Evolutionary conservation across 352 stramenopile species (phyloP), one percentile per base, ranked within the genome.

Genomic region (Globisporangium iwayamae): DNA sequence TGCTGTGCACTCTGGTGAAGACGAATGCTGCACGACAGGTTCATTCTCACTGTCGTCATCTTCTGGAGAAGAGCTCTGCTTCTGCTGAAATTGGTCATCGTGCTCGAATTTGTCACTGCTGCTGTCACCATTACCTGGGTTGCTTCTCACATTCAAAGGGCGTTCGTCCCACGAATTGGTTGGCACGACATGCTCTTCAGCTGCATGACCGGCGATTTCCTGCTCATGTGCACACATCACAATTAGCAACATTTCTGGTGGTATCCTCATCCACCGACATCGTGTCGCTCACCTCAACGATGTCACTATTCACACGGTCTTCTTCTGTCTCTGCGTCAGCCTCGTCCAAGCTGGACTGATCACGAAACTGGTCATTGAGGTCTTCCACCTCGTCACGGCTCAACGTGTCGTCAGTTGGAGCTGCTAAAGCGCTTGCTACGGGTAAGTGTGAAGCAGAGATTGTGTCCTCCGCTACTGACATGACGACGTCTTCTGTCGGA

Each of bases 121-220:
- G 38, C 28, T 18, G 16, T 20, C 45, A 22, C 60, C 50, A 9
- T 47, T 57, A 5, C 34, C 50, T 32, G 18, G 51, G 13, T 46
- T 41, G 18, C 51, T 32, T 43, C 50, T 41, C 13, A 55, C 14
- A 25, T 60, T 66, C 60, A 66, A 39, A 8, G 60, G 60, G 10
- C 60, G 60, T 14, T 66, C 60, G 5, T 66, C 60, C 60, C 60
- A 66, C 13, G 50, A 52, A 5, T 11, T 54, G 25, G 8, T 46
- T 13, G 39, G 9, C 2, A 11, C 13, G 7, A 38, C 43, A 46
- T 18, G 22, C 14, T 20, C 10, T 18, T 34, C 11, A 30, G 20
- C 16, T 5, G 18, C 4, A 28, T 2, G 10, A 4, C 28, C 38
- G 4, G 14, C 41, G 10, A 18, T n/a, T 25, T 20, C 22, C 22